Base-by-base conservation (phyloP, 2,329 filamentous ascomycete species). In the Penicillium verrucosum region DNA sequence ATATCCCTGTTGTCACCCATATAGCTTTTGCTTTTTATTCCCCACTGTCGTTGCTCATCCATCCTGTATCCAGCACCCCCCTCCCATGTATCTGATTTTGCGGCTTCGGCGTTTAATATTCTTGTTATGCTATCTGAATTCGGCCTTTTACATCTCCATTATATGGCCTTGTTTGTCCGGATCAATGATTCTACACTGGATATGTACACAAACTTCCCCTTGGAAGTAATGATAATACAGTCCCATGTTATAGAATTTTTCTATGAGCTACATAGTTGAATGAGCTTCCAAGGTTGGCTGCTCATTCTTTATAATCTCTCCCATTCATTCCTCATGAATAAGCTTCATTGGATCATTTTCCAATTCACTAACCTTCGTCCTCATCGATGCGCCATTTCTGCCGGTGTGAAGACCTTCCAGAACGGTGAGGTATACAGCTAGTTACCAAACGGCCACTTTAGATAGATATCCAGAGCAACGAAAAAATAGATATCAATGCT, bases 41-140 rank as follows among this genome's bases (percentile, higher is more conserved):
- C 54, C 51, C 51, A 46, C 45, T 37, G 29, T 10, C 3, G 23
- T 41, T 51, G 49, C 18, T 18, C 18, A 18, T 6, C 36, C 37
- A 43, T 54, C 30, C 14, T 55, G 49, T 51, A 43, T 51, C 38
- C n/a, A 29, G 14, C 32, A 46, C 34, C n/a, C 42, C 42, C 36
- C 41, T 10, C 32, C 32, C 9, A 36, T 30, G 29, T 56, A 46
- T 23, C 7, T 27, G 54, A 36, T 41, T 40, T 38, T 50, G 48
- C 16, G 6, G 29, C 21, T 34, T 40, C 34, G 41, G 21, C 29
- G 23, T 41, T 21, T 40, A 46, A 23, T 56, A 11, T 21, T 34
- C 8, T 45, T 52, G 11, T 30, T 25, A 30, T 40, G n/a, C 12
- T 36, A 38, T 43, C 12, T 10, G 18, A 21, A 41, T n/a, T 18